Evolutionary conservation across 768 basidiomycete genomes (phyloP), one percentile per base, ranked within the genome.

Genomic region (Tylopilus rubrobrunneus): DNA sequence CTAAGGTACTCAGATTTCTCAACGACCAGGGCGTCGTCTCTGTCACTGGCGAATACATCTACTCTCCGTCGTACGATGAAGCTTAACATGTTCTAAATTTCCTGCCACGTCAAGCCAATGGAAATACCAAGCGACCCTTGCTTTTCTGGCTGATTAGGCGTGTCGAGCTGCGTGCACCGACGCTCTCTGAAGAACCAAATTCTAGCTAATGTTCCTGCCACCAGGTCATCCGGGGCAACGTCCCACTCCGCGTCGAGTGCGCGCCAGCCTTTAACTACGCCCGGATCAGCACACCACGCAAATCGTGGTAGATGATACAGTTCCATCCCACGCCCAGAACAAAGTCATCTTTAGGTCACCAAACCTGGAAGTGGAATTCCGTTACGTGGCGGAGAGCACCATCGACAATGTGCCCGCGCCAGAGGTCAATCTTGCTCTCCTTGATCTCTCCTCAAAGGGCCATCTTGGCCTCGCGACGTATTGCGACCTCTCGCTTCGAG

Each of bases 221-320:
- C 42, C 29, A 88, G 76, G 87, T 91, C 55, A 83, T 98, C 59
- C 87, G 96, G 17, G 96, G 96, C 1, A 78, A 67, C 7, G 74
- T 97, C 31, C 85, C 90, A 0, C 76, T 96, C 49, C 78, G 82
- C 53, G 79, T 98, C 70, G 91, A 98, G 73, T 94, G 92, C 62
- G 92, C 92, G 0, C 96, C 96, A 0, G 96, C 94, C 0, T 99
- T 99, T 82, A 87, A 97, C 70, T 99, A 99, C 62, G 94, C 92
- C 1, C 79, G 88, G 79, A 84, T 45, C 46, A 75, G 3, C 96
- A 98, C 69, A 80, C 76, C 8, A 87, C 88, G 1, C 67, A 76
- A 28, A 74, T 84, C 59, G 58, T 83, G 50, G 63, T 73, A 17
- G 83, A 86, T 62, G 60, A 77, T 63, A 73, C 79, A 45, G 45